Evolutionary conservation across 352 stramenopile genomes (phyloP).

Genomic region (Thalassiosira exigua): DNA sequence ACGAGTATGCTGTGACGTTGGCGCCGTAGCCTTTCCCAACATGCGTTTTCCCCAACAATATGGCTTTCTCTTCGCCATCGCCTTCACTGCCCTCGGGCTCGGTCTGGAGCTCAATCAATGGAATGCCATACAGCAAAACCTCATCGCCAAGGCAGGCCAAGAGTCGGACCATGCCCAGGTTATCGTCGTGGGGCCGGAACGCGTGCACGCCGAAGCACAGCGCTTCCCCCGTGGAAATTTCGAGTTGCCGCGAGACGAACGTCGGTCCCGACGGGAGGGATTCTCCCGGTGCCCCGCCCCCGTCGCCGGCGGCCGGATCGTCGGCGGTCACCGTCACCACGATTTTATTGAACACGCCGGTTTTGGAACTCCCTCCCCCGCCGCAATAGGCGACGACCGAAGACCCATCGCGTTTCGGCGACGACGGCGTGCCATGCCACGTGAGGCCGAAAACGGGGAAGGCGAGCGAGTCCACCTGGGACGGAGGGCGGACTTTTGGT

Average conservation of each 20-base stretch:
- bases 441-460: slow-evolving; percentile 75
- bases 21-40: slow-evolving; percentile 40
- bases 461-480: slow-evolving; percentile 51
- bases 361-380: slow-evolving; percentile 75
- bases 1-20: slow-evolving; percentile 42
- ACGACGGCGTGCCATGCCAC: slow-evolving; percentile 60
- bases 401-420: slow-evolving; percentile 24
- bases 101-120: neutral
- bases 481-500: slow-evolving; percentile 54
- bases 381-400: slow-evolving; percentile 78
- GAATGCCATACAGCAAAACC: slow-evolving; percentile 54
- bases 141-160: slow-evolving; percentile 56
- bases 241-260: slow-evolving; percentile 11
- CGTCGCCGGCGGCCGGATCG: neutral
- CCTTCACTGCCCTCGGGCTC: slow-evolving; percentile 1
- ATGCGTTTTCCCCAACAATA: slow-evolving; percentile 34
- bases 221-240: slow-evolving; percentile 66
- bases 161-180: slow-evolving; percentile 27
- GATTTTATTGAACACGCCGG: slow-evolving; percentile 77
- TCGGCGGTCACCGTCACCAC: slow-evolving; percentile 24
- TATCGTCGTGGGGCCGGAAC: slow-evolving; percentile 44
- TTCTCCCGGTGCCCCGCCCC: neutral
- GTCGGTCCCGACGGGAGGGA: slow-evolving; percentile 13
- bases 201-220: slow-evolving; percentile 65
- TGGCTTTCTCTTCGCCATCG: slow-evolving; percentile 8